Conservation (phyloP, 2,329 filamentous ascomycete species). For the Penicillium polonicum region DNA sequence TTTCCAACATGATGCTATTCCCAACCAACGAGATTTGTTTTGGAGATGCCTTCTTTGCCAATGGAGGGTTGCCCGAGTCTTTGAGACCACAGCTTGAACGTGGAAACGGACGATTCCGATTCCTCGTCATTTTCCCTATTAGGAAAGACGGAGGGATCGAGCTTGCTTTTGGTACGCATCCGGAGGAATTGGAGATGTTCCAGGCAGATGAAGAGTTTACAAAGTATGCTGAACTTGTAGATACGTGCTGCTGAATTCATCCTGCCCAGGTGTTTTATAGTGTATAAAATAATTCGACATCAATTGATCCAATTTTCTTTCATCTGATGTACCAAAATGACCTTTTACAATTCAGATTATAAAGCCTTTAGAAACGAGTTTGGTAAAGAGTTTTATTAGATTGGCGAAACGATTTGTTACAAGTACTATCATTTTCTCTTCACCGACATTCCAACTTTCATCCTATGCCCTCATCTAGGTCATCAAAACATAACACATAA, state of each 20-base stretch:
- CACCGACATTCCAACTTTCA: neutral
- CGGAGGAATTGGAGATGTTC: neutral
- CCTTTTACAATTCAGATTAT: too few species aligned
- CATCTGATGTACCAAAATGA: neutral
- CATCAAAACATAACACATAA: neutral
- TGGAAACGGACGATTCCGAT: neutral
- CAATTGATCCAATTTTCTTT: neutral
- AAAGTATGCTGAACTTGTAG: neutral
- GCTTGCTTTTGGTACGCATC: neutral
- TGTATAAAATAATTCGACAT: neutral
- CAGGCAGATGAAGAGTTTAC: neutral
- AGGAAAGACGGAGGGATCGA: neutral
- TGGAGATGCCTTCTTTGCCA: neutral
- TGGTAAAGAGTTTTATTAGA: neutral
- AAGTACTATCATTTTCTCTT: neutral
- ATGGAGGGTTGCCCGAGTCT: neutral
- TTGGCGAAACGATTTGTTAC: neutral
- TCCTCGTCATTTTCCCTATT: neutral
- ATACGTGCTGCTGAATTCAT: neutral
- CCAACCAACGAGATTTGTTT: neutral
- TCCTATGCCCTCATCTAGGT: neutral
- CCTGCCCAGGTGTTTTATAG: neutral
- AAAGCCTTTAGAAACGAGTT: too few species aligned
- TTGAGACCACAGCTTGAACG: neutral
- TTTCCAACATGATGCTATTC: neutral